phyloP scores from a whole-genome alignment of 192 early-diverging fungal species.

The Rhizophagus prolifer region DNA sequence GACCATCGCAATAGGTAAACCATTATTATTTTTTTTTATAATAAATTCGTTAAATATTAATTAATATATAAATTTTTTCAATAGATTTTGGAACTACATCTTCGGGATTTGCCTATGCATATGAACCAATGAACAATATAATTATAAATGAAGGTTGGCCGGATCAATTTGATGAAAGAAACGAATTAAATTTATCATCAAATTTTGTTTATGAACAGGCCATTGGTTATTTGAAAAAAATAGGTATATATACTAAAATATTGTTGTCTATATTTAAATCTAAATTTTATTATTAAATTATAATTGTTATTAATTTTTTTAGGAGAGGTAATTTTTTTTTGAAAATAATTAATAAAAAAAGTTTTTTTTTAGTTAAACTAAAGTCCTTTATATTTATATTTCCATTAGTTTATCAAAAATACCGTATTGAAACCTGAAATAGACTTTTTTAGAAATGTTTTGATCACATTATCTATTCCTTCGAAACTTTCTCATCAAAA shows the following conservation, averaged over 20 bases:
- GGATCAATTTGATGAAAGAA: constrained; percentile 31
- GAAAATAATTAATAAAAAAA: no score
- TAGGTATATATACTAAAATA: neutral
- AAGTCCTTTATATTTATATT: neutral
- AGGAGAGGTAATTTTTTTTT: neutral
- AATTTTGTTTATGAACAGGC: constrained; percentile 47
- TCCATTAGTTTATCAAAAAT: neutral
- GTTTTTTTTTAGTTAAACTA: no score
- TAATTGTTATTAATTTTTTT: neutral
- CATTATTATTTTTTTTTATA: neutral
- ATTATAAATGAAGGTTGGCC: neutral
- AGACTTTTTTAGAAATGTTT: neutral
- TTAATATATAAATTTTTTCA: neutral
- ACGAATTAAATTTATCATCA: constrained; percentile 41
- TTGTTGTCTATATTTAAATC: neutral
- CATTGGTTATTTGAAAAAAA: constrained; percentile 49
- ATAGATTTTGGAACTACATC: neutral
- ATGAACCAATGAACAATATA: neutral
- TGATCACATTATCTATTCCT: neutral
- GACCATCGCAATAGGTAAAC: neutral
- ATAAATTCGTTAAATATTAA: neutral
- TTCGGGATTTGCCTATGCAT: neutral
- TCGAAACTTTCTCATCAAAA: constrained; percentile 17
- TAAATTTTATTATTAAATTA: no score
- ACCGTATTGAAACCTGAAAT: neutral